Conservation (phyloP, 129 eudicot species). For the Gnaphalium uliginosum region DNA sequence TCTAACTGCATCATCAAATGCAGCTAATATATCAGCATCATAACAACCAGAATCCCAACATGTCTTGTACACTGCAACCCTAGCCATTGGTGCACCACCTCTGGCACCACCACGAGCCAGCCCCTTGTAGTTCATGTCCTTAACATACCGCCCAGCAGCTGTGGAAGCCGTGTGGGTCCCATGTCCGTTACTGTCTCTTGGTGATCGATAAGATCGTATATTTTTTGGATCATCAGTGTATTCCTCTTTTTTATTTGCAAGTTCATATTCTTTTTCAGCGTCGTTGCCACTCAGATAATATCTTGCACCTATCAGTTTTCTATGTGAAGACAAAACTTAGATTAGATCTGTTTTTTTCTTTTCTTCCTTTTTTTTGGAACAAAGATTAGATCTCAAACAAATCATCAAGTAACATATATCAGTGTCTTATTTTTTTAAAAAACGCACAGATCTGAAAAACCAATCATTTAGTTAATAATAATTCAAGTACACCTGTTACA, state of each 20-base stretch:
- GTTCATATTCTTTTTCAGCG: conserved; percentile 41
- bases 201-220: conserved; percentile 51
- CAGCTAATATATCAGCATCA: conserved; percentile 80
- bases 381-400: neutral
- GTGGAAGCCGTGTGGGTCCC: conserved; percentile 88
- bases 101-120: conserved; percentile 75
- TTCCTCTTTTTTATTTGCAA: conserved; percentile 16
- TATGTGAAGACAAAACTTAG: conserved; percentile 21
- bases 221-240: conserved; percentile 32
- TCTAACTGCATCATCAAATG: conserved; percentile 81
- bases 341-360: neutral
- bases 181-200: conserved; percentile 76
- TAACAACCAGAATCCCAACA: conserved; percentile 88
- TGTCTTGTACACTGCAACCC: conserved; percentile 85
- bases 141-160: conserved; percentile 76
- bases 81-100: conserved; percentile 89
- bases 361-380: too few species aligned
- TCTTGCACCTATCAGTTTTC: conserved; percentile 92
- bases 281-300: conserved; percentile 66
- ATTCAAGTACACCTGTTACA: conserved; percentile 69
- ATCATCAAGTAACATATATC: neutral
- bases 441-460: too few species aligned
- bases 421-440: too few species aligned
- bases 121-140: conserved; percentile 66
- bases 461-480: neutral